phyloP scores from a whole-genome alignment of 306 rosid genomes.

The Comarum palustre region DNA sequence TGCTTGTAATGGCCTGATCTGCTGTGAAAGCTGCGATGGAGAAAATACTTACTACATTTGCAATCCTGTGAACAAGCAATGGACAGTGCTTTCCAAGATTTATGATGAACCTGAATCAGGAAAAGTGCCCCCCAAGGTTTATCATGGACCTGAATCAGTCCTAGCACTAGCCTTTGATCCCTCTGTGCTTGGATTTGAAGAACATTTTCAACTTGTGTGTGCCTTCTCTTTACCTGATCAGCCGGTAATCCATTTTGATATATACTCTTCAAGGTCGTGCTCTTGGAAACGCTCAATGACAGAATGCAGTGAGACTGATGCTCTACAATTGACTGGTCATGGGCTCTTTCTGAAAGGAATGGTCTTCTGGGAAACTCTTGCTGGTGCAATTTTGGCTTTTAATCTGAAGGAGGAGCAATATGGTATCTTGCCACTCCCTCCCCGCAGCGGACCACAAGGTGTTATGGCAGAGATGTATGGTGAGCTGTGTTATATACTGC shows the following conservation, averaged over 20 bases:
- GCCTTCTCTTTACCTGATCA: conserved; percentile 17
- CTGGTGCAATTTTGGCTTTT: conserved; percentile 27
- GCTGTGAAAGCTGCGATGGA: conserved; percentile 21
- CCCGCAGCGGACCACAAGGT: conserved; percentile 19
- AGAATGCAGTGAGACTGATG: conserved; percentile 13
- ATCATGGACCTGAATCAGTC: conserved; percentile 22
- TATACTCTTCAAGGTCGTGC: conserved; percentile 39
- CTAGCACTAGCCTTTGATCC: conserved; percentile 35
- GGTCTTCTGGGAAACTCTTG: conserved; percentile 35
- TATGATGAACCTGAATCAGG: conserved; percentile 24
- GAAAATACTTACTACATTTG: conserved; percentile 28
- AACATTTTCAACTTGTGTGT: conserved; percentile 33
- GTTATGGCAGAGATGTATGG: conserved; percentile 23
- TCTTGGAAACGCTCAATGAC: conserved; percentile 31
- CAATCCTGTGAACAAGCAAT: conserved; percentile 35
- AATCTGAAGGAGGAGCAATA: conserved; percentile 28
- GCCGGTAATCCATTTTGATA: conserved; percentile 25
- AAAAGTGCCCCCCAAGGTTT: conserved; percentile 13
- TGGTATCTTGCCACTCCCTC: conserved; percentile 28
- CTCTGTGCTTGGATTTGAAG: conserved; percentile 18
- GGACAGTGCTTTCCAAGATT: conserved; percentile 18
- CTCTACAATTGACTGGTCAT: conserved; percentile 18
- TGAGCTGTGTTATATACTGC: conserved; percentile 38
- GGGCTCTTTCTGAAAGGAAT: conserved; percentile 25
- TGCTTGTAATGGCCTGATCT: conserved; percentile 36